Evolutionary conservation across 1,284 basidiomycete species (phyloP).

Genomic region (Heterobasidion parviporum): DNA sequence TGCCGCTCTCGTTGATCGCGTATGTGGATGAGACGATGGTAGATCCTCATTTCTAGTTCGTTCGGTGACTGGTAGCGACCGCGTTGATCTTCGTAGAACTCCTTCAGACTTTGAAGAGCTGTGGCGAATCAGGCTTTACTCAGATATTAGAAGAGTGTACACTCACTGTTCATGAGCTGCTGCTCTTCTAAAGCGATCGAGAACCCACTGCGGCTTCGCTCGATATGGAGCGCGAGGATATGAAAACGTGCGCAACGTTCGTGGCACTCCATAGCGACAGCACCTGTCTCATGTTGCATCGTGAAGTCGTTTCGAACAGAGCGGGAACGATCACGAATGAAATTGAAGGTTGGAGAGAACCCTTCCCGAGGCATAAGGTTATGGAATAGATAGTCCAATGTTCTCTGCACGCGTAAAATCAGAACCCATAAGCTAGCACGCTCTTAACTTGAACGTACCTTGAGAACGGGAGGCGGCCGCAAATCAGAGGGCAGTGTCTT

Average conservation of each 20-base stretch:
- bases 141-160: not conserved
- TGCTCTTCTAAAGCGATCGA: constrained; percentile 77
- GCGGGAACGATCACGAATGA: constrained; percentile 90
- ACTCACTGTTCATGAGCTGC: constrained; percentile 83
- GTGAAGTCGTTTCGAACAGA: constrained; percentile 92
- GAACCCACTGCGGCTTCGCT: constrained; percentile 53
- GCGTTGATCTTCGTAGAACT: constrained; percentile 87
- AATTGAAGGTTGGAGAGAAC: constrained; percentile 69
- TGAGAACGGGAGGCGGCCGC: constrained; percentile 79
- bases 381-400: constrained; percentile 90
- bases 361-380: constrained; percentile 64
- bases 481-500: constrained; percentile 89
- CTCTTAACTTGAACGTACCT: constrained; percentile 34
- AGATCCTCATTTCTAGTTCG: constrained; percentile 94
- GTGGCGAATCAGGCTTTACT: not conserved
- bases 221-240: constrained; percentile 79
- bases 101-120: constrained; percentile 88
- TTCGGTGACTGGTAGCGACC: constrained; percentile 62
- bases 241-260: constrained; percentile 94
- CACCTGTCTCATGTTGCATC: constrained; percentile 80
- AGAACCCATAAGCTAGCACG: not conserved
- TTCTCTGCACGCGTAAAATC: constrained; percentile 39
- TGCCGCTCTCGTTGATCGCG: constrained; percentile 75
- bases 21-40: constrained; percentile 88
- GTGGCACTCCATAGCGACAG: constrained; percentile 81